Evolutionary conservation across 768 basidiomycete species (phyloP).

Genomic region (Dioszegia crocea): DNA sequence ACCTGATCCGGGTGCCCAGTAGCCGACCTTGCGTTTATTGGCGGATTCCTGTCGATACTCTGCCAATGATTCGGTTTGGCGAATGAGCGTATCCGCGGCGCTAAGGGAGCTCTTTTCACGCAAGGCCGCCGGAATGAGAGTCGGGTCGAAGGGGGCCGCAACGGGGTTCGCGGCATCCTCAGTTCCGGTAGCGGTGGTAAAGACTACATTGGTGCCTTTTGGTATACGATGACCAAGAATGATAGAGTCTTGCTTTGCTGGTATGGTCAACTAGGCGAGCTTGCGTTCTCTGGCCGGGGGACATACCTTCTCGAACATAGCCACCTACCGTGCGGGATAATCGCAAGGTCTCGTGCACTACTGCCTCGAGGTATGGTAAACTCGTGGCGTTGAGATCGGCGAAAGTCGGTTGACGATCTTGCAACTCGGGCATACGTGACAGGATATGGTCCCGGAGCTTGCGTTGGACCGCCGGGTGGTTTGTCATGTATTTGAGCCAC

Average conservation of each 20-base stretch:
- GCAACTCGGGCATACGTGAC: slow-evolving; percentile 14
- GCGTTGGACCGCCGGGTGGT: slow-evolving; percentile 28
- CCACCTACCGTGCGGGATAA: slow-evolving; percentile 34
- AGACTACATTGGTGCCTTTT: slow-evolving; percentile 4
- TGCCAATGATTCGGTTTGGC: background rate
- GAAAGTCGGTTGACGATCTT: slow-evolving; percentile 25
- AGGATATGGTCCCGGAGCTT: slow-evolving; percentile 30
- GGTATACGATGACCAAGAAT: slow-evolving; percentile 30
- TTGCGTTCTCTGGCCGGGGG: background rate
- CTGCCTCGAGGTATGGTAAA: slow-evolving; percentile 42
- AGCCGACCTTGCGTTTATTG: slow-evolving; percentile 21
- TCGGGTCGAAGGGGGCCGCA: background rate
- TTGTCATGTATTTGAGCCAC: slow-evolving; percentile 42
- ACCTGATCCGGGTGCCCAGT: slow-evolving; percentile 27
- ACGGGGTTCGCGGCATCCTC: slow-evolving; percentile 16
- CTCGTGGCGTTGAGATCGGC: slow-evolving; percentile 29
- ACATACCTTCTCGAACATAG: slow-evolving; percentile 17
- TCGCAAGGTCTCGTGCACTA: slow-evolving; percentile 35
- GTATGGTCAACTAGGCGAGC: background rate
- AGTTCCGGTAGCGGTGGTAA: slow-evolving; percentile 19
- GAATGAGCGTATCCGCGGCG: background rate
- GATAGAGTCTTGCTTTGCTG: slow-evolving; percentile 32
- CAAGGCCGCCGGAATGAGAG: background rate
- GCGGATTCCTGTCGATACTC: background rate
- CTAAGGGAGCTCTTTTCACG: background rate